Evolutionary conservation across 2,329 filamentous ascomycete species (phyloP), one percentile per base, ranked within the genome.

Genomic region (Fusarium mangiferae): DNA sequence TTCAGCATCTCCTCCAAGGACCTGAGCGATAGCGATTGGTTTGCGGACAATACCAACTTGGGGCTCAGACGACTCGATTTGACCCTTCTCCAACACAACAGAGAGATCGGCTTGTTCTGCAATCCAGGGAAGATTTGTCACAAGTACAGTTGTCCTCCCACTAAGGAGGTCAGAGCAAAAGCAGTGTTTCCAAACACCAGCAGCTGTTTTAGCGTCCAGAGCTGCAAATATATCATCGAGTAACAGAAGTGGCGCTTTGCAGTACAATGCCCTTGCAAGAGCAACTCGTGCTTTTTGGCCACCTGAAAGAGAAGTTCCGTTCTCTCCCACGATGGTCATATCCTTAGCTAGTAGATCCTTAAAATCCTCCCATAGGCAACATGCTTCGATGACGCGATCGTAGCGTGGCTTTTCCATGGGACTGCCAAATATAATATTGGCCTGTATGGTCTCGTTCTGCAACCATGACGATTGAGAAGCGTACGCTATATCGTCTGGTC

Each of bases 211-310:
- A 24, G 89, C 85, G 73, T 91, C 89, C 2, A 91, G 82, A 0
- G 89, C 89, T 2, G 89, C 88, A 71, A 91, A 89, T 6, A 90
- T 84, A 66, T 91, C 89, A 70, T 91, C 89, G 3, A 91, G 84
- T 2, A 91, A 81, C 28, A 90, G 80, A 5, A 90, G 82, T 4
- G 87, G 82, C 0, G 89, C 85, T 61, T 86, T 86, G 3, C 88
- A 90, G 77, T 90, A 91, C 3, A 91, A 77, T 12, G 88, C 87
- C 64, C 89, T 83, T 3, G 89, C 89, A 39, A 90, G 78, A 18
- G 88, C 87, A 41, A 90, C 86, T 11, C 88, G 84, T 36, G 87
- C 87, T 71, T 88, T 88, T 70, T 90, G 88, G 1, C 88, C 88
- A 28, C 88, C 88, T 0, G 87, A 89, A 14, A 90, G 79, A 7